A percentile compares a stretch with the other conserved stretches of the same genome.
Evolutionary conservation across 2,329 filamentous ascomycete genomes (phyloP).

Genomic region (Verticillium isaacii): DNA sequence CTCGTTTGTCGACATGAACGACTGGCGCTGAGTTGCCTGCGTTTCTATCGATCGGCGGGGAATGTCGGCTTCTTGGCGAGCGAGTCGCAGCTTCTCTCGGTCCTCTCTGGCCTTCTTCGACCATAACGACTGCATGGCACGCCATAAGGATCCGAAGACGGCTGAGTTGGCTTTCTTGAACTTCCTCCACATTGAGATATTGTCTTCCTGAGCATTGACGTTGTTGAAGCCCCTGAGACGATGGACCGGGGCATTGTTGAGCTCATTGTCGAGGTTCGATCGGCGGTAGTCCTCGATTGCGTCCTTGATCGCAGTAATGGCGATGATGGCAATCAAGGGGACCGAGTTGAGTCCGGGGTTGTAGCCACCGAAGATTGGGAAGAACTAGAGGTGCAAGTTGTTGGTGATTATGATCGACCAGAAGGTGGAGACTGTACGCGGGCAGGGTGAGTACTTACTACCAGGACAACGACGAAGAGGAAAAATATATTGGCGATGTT

Average conservation of each 20-base stretch:
- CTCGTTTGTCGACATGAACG: conserved; percentile 48
- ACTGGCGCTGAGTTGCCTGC: conserved; percentile 46
- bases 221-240: conserved; percentile 85
- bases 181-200: conserved; percentile 77
- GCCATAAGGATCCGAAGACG: conserved; percentile 50
- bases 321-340: conserved; percentile 87
- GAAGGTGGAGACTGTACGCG: not conserved
- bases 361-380: conserved; percentile 87
- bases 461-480: conserved; percentile 89
- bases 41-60: conserved; percentile 60
- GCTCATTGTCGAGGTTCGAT: conserved; percentile 83
- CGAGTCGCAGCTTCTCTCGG: conserved; percentile 43
- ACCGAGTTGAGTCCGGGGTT: conserved; percentile 89
- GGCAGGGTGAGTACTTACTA: conserved; percentile 55
- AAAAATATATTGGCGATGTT: conserved; percentile 99
- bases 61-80: conserved; percentile 28
- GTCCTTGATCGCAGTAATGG: conserved; percentile 88
- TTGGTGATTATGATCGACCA: conserved; percentile 7
- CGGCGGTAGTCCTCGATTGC: conserved; percentile 92
- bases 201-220: conserved; percentile 86
- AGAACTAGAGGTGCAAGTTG: conserved; percentile 59
- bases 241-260: conserved; percentile 96
- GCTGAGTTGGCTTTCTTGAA: conserved; percentile 84
- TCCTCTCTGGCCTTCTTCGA: conserved; percentile 43
- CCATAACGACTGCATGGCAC: conserved; percentile 40